Evolutionary conservation across 345 rosid genomes (phyloP), one percentile per base, ranked within the genome.

Genomic region (Melaleuca alternifolia): DNA sequence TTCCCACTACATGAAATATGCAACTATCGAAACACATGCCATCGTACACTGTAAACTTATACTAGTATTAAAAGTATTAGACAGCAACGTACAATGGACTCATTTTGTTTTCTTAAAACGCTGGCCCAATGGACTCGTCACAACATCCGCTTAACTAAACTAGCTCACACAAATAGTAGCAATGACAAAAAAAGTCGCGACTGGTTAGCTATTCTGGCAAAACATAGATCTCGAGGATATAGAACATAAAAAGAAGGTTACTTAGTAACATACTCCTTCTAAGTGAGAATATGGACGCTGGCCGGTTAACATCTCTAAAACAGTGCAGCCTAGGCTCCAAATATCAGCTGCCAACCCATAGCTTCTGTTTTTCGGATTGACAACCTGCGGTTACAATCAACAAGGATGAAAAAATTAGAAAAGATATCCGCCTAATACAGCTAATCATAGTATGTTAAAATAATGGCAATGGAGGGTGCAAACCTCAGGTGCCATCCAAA

Each of bases 281-380:
- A 94, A 85, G 86, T 91, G 83, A 11, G 84, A 83, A 88, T 96
- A 96, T 1, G 99, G 98, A 89, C 91, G 87, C 89, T 90, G 90
- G 61, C 91, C 18, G 50, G 98, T 95, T 85, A 93, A 71, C 99
- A 96, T 96, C 90, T 96, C 99, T 87, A 96, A 87, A 20, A 95
- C 98, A 20, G 98, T 94, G 91, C 98, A 95, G 46, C 98, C 99
- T 83, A 96, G 96, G 91, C 99, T 94, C 98, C 99, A 96, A 89
- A 96, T 94, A 90, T 96, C 99, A 88, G 98, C 96, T 41, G 95
- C 89, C 86, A 87, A 91, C 84, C 97, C 96, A 91, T 95, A 95
- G 50, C 96, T 97, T 23, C 87, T 94, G 88, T 85, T 90, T 89
- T 92, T 95, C 53, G 54, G 85, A 86, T 93, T 90, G 84, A 96